Evolutionary conservation across 306 rosid species (phyloP).

Genomic region (Cicer judaicum): DNA sequence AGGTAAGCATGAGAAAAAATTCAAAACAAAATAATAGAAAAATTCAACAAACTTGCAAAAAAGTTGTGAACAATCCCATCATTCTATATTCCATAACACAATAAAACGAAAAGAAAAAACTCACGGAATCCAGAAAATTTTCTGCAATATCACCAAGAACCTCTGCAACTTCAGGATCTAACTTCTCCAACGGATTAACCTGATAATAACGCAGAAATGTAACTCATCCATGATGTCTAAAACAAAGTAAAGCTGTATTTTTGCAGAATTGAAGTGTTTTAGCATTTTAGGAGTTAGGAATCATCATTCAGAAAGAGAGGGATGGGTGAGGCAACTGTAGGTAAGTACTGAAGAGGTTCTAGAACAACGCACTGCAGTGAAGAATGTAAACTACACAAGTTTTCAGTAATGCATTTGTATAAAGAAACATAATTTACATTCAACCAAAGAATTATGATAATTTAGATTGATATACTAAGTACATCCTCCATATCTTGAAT

Average conservation of each 20-base stretch:
- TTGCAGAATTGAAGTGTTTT: constrained; percentile 8
- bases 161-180: constrained; percentile 93
- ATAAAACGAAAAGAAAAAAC: constrained; percentile 43
- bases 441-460: neutral
- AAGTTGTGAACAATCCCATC: constrained; percentile 6
- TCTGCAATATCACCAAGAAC: constrained; percentile 89
- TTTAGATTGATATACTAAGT: neutral
- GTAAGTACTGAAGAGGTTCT: constrained; percentile 4
- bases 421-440: neutral
- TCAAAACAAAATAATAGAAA: constrained; percentile 10
- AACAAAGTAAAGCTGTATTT: constrained; percentile 9
- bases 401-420: constrained; percentile 7
- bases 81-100: constrained; percentile 6
- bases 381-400: constrained; percentile 2
- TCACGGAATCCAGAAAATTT: constrained; percentile 94
- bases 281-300: neutral
- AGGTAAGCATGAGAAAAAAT: constrained; percentile 20
- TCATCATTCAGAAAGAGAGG: constrained; percentile 7
- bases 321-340: neutral
- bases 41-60: constrained; percentile 21
- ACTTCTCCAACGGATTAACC: constrained; percentile 84
- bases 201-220: constrained; percentile 50
- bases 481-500: constrained; percentile 2
- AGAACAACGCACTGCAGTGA: constrained; percentile 12
- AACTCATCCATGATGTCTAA: constrained; percentile 21